Evolutionary conservation across 164 flowering plant genomes (phyloP), one percentile per base, ranked within the genome.

Genomic region (Litsea cubeba): DNA sequence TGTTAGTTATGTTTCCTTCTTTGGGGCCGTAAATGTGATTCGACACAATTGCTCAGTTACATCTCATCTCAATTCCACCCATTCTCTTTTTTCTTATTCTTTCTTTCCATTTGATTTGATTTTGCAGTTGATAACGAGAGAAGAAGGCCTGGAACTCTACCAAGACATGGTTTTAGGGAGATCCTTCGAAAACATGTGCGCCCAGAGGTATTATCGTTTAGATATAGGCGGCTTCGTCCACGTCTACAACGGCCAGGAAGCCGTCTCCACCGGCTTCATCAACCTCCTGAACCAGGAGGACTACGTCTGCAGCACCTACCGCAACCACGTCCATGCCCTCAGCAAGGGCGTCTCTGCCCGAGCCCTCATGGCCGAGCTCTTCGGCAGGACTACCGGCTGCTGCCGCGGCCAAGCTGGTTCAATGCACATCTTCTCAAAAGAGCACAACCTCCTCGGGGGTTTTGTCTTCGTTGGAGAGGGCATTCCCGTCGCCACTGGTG

Each of bases 401-500:
- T 93, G 95, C 82, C 79, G 97, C 64, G 98, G 98, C 72, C 98
- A 91, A 77, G 97, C 97, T 71, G 98, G 98, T 11, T 94, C 98
- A 5, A 94, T 94, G 98, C 98, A 94, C 81, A 94, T 94, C 97
- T 94, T 94, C 82, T 89, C 95, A 3, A 92, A 90, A 64, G 97
- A 94, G 80, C 91, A 87, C 78, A 90, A 91, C 74, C 68, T 94
- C 69, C 86, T 94, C 54, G 98, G 98, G 67, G 98, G 98, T 12
- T 95, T 95, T 75, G 98, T 94, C 0, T 95, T 95, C 77, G 91
- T 93, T 62, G 97, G 99, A 2, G 97, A 93, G 80, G 97, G 99
- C 7, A 91, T 26, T 95, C 99, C 99, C 0, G 88, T 95, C 10
- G 99, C 99, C 1, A 89, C 95, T 0, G 97, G 97, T 50, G 98